These are phyloP conservation scores for Begonia fuchsioides DNA, from an alignment of 306 rosid species.

Conservation along the genomic window DNA sequence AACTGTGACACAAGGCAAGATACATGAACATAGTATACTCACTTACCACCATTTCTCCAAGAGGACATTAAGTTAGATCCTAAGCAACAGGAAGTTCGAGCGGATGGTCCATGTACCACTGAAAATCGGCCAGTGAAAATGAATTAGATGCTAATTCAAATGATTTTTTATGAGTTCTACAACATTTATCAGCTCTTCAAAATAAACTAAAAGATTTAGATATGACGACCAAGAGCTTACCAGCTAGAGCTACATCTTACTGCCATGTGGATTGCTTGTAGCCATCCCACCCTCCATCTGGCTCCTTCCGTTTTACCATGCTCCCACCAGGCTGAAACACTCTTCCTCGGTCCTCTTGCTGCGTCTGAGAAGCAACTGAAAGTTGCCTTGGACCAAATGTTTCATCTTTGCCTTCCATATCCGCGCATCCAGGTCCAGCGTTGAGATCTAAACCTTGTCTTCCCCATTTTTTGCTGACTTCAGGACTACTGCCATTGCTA, in stretches of 20 bases:
- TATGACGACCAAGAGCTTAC: too few relatives aligned
- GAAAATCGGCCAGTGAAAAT: conserved; percentile 7
- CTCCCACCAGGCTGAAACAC: conserved; percentile 37
- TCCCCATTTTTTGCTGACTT: conserved; percentile 42
- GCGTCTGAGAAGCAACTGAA: conserved; percentile 33
- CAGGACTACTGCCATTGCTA: conserved; percentile 32
- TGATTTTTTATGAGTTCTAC: too few relatives aligned
- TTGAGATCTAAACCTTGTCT: conserved; percentile 66
- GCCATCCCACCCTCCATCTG: conserved; percentile 63
- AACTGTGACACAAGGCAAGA: conserved; percentile 14
- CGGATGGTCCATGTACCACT: conserved; percentile 36
- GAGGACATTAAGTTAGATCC: conserved; percentile 25
- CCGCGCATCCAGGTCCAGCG: conserved; percentile 60
- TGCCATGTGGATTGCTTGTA: conserved; percentile 52
- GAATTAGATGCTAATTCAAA: too few relatives aligned
- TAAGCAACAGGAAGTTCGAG: conserved; percentile 20
- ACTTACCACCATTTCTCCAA: conserved; percentile 40
- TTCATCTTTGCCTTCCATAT: conserved; percentile 52
- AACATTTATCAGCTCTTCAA: too few relatives aligned
- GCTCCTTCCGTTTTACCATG: conserved; percentile 54
- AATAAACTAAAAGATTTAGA: background rate
- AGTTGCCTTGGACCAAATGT: conserved; percentile 26
- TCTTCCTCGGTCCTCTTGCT: conserved; percentile 38
- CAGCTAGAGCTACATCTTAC: conserved; percentile 10
- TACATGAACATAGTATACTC: conserved; percentile 26